Evolutionary conservation across 2,329 filamentous ascomycete species (phyloP), one percentile per base, ranked within the genome.

Genomic region (Beauveria scarabaeidicola): DNA sequence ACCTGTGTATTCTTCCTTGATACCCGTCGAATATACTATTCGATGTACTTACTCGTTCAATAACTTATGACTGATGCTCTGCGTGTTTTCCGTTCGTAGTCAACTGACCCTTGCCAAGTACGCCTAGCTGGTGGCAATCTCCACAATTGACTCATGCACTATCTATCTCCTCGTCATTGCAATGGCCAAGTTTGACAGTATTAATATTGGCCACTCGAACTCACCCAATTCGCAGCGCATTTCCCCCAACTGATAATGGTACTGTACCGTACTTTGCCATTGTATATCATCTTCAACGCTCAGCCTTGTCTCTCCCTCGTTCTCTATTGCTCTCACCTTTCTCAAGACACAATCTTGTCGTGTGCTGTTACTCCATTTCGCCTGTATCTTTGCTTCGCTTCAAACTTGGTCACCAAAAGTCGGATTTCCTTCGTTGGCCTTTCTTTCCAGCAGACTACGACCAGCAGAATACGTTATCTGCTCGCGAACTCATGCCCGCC

Each of bases 141-240:
- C 52, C 52, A 54, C 52, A 54, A 44, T 54, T 44, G 52, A 54
- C 52, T 54, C 38, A 13, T 32, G 29, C 29, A 54, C 52, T 29
- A 13, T 6, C 5, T 15, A 32, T 32, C 17, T 27, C 52, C 52
- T 44, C 38, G 38, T 44, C 52, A 54, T 54, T 13, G 51, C 36
- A 3, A 15, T 17, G 21, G 41, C 21, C 19, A 54, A 43, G 10
- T 32, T 53, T 19, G 10, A 43, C 15, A 19, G 17, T 32, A 21
- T 32, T 32, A 41, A 25, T 17, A 43, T 25, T 36, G 29, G n/a
- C 10, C 19, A 21, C 19, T 52, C 5, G 19, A 38, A 11, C 38
- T 10, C 32, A 21, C 17, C 13, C 5, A 9, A 10, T 13, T 23
- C 7, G 8, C 21, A 41, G 19, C 48, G 13, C 19, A 38, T 15